A percentile compares a stretch with the other conserved stretches of the same genome.
phyloP scores from a whole-genome alignment of 2,329 filamentous ascomycete species.

The Clarireedia homoeocarpa region DNA sequence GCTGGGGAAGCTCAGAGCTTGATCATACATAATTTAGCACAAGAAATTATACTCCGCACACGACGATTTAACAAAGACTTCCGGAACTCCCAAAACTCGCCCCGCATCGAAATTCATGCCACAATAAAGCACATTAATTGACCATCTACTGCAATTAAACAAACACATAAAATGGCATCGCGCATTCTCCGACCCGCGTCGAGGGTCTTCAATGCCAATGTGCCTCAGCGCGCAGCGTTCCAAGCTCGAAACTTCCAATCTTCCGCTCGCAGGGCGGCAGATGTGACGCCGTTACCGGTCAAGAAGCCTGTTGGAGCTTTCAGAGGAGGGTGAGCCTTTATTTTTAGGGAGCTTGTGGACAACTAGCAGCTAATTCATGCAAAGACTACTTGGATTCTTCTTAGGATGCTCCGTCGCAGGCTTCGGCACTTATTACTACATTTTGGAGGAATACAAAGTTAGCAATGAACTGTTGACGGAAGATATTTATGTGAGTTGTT shows the following conservation, averaged over 20 bases:
- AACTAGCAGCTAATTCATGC: no score
- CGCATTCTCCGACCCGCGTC: constrained; percentile 32
- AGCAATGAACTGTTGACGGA: constrained; percentile 90
- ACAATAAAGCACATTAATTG: not conserved
- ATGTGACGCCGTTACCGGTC: constrained; percentile 36
- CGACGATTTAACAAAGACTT: not conserved
- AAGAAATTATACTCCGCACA: not conserved
- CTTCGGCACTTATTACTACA: constrained; percentile 80
- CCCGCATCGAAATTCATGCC: no score
- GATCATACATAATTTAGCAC: not conserved
- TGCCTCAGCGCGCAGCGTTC: constrained; percentile 17
- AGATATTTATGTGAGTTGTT: constrained; percentile 77
- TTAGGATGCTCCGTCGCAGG: constrained; percentile 75
- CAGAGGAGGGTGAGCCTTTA: constrained; percentile 55
- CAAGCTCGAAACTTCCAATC: constrained; percentile 29
- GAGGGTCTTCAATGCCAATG: constrained; percentile 10
- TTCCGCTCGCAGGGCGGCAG: constrained; percentile 28
- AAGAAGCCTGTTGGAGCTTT: constrained; percentile 64
- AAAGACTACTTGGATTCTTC: constrained; percentile 84
- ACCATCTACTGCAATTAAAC: not conserved
- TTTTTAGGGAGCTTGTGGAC: not conserved
- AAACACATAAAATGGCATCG: constrained; percentile 34
- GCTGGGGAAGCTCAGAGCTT: constrained; percentile 7
- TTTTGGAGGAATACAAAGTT: constrained; percentile 86
- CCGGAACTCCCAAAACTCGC: not conserved